Percentiles rank a stretch among this genome's conserved stretches.
Evolutionary conservation across 164 flowering plant species (phyloP).

Genomic region (Paratinospora sagittata): DNA sequence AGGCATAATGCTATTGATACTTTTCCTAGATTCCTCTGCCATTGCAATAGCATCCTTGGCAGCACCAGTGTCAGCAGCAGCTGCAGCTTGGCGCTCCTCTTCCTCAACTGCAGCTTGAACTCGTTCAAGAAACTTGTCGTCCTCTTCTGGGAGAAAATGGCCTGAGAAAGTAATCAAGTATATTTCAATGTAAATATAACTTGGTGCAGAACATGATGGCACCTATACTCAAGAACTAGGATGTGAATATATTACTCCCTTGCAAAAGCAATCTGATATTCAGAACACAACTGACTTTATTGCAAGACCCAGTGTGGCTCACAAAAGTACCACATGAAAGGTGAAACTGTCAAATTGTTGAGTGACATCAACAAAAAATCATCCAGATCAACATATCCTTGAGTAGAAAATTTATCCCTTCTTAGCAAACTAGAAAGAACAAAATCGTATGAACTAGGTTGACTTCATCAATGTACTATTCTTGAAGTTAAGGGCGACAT

Average conservation of each 20-base stretch:
- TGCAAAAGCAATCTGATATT: too few relatives aligned
- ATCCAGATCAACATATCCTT: not conserved
- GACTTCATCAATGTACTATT: too few relatives aligned
- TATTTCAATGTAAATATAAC: not conserved
- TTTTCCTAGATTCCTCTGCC: conserved; percentile 68
- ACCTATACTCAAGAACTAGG: too few relatives aligned
- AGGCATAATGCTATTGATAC: conserved; percentile 21
- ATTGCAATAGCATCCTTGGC: conserved; percentile 84
- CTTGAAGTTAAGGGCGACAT: too few relatives aligned
- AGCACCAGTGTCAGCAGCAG: conserved; percentile 75
- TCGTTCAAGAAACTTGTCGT: conserved; percentile 88
- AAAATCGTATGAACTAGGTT: too few relatives aligned
- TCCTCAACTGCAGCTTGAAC: conserved; percentile 95
- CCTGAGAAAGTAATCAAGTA: conserved; percentile 35
- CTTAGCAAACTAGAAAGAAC: not conserved
- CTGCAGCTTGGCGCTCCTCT: conserved; percentile 84
- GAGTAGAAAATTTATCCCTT: not conserved
- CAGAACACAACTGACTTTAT: too few relatives aligned
- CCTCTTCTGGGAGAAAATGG: conserved; percentile 94
- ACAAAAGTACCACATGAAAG: not conserved
- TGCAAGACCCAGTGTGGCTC: too few relatives aligned
- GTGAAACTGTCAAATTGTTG: not conserved
- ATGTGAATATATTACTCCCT: too few relatives aligned
- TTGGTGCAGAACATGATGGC: conserved; percentile 1
- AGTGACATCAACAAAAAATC: not conserved